Base-by-base conservation (phyloP, 805 yeast species). In the Brettanomyces sp. region DNA sequence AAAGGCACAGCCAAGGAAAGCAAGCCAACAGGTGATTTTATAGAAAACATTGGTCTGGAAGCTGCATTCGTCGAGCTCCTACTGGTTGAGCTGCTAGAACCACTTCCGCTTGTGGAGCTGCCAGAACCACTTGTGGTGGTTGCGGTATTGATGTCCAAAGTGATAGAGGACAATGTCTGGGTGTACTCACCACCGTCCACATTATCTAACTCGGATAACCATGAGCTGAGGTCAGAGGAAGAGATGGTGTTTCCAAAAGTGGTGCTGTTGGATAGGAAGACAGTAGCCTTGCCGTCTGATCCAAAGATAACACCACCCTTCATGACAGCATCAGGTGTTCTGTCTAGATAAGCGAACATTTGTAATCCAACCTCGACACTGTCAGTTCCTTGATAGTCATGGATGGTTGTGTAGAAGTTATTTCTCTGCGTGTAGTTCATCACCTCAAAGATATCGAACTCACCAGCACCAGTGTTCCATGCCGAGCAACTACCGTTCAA, bases 381-480 rank as follows among this genome's bases (percentile, higher is more conserved):
- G 46, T 67, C 82, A 40, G 81, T 76, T 36, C 86, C 87, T 63
- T 84, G 93, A 70, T 73, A 84, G 57, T 81, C 86, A 60, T 84
- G 93, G 60, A 84, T 66, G 6, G 90, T 81, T 18, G 88, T 70
- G 64, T 69, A 80, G 53, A 84, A 69, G 47, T 79, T 71, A 43
- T 62, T 62, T 24, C 74, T 60, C 51, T 77, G 76, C 13, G 87
- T 77, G 46, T 67, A 64, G 63, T 83, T 83, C 78, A 80, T 74
- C 37, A 79, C 80, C 66, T 84, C 91, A 58, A 83, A 83, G 53
- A 82, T 74, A 63, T 83, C 91, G 54, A 78, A 81, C 63, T 83
- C 89, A 60, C 90, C 89, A 64, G 89, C 81, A 9, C 90, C 91
- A 28, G 82, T 72, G 40, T 74, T 68, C 90, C 90, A 83, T 56